Evolutionary conservation across 352 stramenopile genomes (phyloP), one percentile per base, ranked within the genome.

Genomic region (Pythium coloratum): DNA sequence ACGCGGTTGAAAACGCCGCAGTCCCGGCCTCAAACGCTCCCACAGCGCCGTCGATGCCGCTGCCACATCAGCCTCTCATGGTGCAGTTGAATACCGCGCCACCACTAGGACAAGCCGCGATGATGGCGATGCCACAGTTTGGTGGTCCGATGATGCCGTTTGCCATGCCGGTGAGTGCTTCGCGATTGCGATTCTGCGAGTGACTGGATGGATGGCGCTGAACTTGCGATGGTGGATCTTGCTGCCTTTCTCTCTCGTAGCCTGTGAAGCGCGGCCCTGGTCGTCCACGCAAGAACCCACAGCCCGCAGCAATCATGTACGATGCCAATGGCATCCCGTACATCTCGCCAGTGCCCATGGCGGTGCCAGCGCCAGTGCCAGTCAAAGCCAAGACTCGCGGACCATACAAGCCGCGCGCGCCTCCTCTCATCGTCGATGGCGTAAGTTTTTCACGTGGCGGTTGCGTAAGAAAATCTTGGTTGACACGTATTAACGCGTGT

Each of bases 191-290:
- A 55, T 69, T 50, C 16, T 51, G 44, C 44, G 5, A 51, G 20
- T 28, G 44, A 51, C 2, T 5, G 16, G 16, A 12, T 44, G 36
- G 36, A 24, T 24, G 20, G 20, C 20, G 20, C 20, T 24, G 20
- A 24, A 24, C 20, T 24, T 24, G 20, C 20, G 20, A 24, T 24
- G 12, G 12, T 12, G 12, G 36, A 44, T 12, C 12, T 7, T 44
- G 36, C 16, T 38, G 5, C 9, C 36, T 12, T 44, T 16, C 36
- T 44, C 8, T 14, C 2, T 44, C 12, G 36, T 30, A 53, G 30
- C 64, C 64, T n/a, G 50, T 65, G 28, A 70, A 70, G 50, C 56
- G 64, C 13, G 57, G 57, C 49, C 64, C 64, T 26, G 64, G 64
- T 6, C 64, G 64, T 9, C 64, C 64, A 49, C 64, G 64, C 26